Evolutionary conservation across 768 basidiomycete genomes (phyloP).

Genomic region (Naematelia encephala): DNA sequence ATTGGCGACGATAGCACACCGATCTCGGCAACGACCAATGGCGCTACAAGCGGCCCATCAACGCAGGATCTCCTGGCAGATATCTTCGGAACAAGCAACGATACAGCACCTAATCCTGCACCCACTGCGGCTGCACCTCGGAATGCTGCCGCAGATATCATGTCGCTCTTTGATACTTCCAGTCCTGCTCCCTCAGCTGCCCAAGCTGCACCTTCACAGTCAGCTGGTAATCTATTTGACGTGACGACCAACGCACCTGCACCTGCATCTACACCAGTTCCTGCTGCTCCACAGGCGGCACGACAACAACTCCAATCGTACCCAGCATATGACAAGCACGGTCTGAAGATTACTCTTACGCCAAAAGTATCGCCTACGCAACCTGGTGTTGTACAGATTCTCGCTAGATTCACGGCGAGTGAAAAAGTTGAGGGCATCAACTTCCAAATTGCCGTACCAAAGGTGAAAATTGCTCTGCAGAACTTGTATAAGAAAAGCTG

Average conservation of each 20-base stretch:
- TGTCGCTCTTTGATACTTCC: slow-evolving; percentile 72
- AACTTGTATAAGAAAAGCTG: neutral
- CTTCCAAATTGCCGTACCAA: slow-evolving; percentile 97
- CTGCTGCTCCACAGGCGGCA: slow-evolving; percentile 54
- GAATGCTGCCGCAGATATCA: slow-evolving; percentile 76
- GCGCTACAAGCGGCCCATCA: slow-evolving; percentile 35
- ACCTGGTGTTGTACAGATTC: slow-evolving; percentile 85
- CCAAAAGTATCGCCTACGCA: slow-evolving; percentile 75
- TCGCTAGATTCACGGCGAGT: slow-evolving; percentile 72
- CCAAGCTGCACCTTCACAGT: slow-evolving; percentile 11
- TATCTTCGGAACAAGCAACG: slow-evolving; percentile 67
- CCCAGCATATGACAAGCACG: slow-evolving; percentile 87
- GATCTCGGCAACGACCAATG: slow-evolving; percentile 54
- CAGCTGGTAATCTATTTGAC: slow-evolving; percentile 30
- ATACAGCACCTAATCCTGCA: slow-evolving; percentile 43
- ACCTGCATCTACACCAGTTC: slow-evolving; percentile 39
- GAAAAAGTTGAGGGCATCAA: slow-evolving; percentile 63
- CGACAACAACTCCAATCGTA: slow-evolving; percentile 66
- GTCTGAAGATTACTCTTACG: slow-evolving; percentile 80
- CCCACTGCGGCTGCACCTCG: slow-evolving; percentile 52
- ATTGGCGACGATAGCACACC: slow-evolving; percentile 69
- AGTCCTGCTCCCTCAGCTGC: slow-evolving; percentile 38
- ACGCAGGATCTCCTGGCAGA: slow-evolving; percentile 87
- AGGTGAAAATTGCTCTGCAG: slow-evolving; percentile 56
- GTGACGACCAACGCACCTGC: slow-evolving; percentile 18